Evolutionary conservation across 1,139 yeast genomes (phyloP), one percentile per base, ranked within the genome.

Genomic region (Blastobotrys proliferans): DNA sequence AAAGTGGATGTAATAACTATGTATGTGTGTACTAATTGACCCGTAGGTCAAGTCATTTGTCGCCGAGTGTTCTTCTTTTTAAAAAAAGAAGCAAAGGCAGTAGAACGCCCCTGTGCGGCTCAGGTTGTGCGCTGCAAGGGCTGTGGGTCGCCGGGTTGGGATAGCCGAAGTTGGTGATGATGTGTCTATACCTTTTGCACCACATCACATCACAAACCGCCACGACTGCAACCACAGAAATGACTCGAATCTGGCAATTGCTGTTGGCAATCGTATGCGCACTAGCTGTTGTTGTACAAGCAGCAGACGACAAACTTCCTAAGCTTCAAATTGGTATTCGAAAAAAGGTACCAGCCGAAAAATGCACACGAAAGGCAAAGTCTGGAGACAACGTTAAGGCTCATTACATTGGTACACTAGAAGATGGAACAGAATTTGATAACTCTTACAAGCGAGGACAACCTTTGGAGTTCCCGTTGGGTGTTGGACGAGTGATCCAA

Each of bases 361-460:
- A 76, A 41, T 86, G 95, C 64, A 57, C 62, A 21, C 65, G 72
- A 47, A 75, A 71, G 58, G 74, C 92, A 26, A 61, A 71, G 47
- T 61, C 67, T 25, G 94, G 94, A 17, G 94, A 86, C 60, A 50
- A 55, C 1, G 76, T 86, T 28, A 64, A 74, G 21, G 90, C 86
- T 40, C 94, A 86, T 63, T 86, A 86, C 67, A 74, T 77, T 27
- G 96, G 95, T 22, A 68, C 64, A 39, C 72, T 86, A 47, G 77
- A 69, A 46, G 81, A 79, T 58, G 92, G 88, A 6, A 70, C 77
- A 22, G 77, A 74, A 20, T 86, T 86, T 56, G 96, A 86, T 63
- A 75, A 85, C n/a, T 83, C 94, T 5, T 69, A 71, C 48, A 63
- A 67, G 35, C 74, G 94, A 58, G 79, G 77, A 25, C 60, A 66